These are phyloP conservation scores for Posidonia australis DNA, from an alignment of 106 monocot species.

Conservation along the genomic window DNA sequence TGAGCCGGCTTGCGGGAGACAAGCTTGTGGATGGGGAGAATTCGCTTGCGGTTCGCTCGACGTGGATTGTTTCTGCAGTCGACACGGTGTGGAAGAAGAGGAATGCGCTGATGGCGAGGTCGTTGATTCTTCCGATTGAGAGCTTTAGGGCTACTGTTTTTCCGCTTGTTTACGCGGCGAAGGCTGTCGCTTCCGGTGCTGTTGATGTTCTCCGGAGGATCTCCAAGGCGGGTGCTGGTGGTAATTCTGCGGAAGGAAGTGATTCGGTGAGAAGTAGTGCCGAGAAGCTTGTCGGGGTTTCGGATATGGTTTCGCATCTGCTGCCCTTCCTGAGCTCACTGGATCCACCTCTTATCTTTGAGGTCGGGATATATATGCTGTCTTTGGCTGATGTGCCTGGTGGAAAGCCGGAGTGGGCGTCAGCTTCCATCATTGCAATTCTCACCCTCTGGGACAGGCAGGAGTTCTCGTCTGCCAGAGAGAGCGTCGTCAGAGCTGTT, in stretches of 20 bases:
- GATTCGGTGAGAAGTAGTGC: conserved; percentile 21
- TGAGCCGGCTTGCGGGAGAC: conserved; percentile 91
- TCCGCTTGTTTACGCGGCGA: conserved; percentile 77
- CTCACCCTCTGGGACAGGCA: conserved; percentile 95
- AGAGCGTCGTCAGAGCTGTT: conserved; percentile 92
- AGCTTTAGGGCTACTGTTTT: conserved; percentile 68
- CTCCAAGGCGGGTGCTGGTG: conserved; percentile 28
- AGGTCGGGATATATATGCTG: conserved; percentile 96
- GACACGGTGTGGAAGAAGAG: conserved; percentile 73
- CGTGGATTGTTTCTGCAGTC: conserved; percentile 69
- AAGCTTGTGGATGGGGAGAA: conserved; percentile 94
- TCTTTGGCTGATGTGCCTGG: conserved; percentile 94
- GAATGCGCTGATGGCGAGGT: conserved; percentile 78
- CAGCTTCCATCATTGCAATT: conserved; percentile 83
- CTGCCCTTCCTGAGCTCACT: conserved; percentile 86
- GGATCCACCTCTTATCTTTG: conserved; percentile 90
- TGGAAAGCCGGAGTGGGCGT: conserved; percentile 99
- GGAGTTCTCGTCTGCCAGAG: conserved; percentile 88
- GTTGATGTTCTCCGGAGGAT: conserved; percentile 72
- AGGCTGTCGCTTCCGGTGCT: conserved; percentile 72
- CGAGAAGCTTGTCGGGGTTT: conserved; percentile 83
- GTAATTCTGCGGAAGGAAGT: neutral
- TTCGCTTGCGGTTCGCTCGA: conserved; percentile 72
- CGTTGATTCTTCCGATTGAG: conserved; percentile 73
- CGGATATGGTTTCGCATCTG: conserved; percentile 83